A percentile compares a stretch with the other conserved stretches of the same genome.
These are phyloP conservation scores for Shiraia sp. DNA, from an alignment of 2,329 filamentous ascomycete genomes.

Conservation along the genomic window DNA sequence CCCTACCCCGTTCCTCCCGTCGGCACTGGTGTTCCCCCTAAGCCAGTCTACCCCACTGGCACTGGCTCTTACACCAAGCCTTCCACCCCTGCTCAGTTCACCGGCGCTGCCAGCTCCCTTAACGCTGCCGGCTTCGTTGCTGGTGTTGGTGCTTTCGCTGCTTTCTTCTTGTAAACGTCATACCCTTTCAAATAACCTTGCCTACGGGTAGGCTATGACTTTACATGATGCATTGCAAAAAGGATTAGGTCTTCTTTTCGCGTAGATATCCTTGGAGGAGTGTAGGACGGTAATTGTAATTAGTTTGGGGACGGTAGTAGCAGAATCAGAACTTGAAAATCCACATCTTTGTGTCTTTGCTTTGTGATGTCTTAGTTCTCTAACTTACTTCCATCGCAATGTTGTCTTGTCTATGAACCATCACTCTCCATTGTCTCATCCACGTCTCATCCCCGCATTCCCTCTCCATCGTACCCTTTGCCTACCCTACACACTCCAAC, in stretches of 20 bases:
- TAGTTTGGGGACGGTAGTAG: constrained; percentile 20
- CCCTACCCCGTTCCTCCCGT: constrained; percentile 21
- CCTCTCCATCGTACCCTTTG: too few relatives aligned
- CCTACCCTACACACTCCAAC: too few relatives aligned
- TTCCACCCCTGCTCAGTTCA: constrained; percentile 40
- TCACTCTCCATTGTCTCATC: too few relatives aligned
- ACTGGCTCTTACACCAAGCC: constrained; percentile 38
- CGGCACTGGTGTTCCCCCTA: constrained; percentile 24
- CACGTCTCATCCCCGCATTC: too few relatives aligned
- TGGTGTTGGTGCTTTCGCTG: constrained; percentile 47
- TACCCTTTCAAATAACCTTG: constrained; percentile 35
- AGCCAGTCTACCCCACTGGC: constrained; percentile 26
- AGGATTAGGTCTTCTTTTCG: constrained; percentile 22
- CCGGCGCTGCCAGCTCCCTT: constrained; percentile 42
- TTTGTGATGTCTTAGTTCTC: constrained; percentile 8
- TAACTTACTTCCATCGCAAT: too few relatives aligned
- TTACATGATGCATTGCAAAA: constrained; percentile 41
- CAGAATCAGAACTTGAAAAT: constrained; percentile 28
- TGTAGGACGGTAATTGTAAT: constrained; percentile 34
- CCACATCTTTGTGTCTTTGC: constrained; percentile 1
- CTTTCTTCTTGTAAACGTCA: constrained; percentile 50
- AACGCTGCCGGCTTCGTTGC: constrained; percentile 45
- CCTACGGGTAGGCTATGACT: constrained; percentile 42
- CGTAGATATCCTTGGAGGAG: constrained; percentile 31
- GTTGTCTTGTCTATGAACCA: too few relatives aligned